These are phyloP conservation scores for Fusarium brachygibbosum DNA, from an alignment of 2,329 filamentous ascomycete genomes.

Conservation along the genomic window DNA sequence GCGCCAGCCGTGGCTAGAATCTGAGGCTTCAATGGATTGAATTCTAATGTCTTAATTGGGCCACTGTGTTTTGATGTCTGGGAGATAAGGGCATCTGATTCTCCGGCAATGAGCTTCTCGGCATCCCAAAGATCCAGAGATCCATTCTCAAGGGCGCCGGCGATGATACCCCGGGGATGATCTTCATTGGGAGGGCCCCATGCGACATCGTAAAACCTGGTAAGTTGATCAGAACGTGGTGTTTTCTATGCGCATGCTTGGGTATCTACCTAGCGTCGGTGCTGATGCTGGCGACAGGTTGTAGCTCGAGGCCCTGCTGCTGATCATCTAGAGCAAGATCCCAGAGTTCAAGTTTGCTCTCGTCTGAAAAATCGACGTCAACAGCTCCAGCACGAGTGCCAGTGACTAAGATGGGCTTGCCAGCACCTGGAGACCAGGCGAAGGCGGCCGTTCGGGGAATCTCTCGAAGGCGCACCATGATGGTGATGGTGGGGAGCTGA, in stretches of 20 bases:
- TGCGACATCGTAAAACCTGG: constrained; percentile 95
- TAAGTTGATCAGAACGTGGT: constrained; percentile 31
- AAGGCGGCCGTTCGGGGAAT: constrained; percentile 97
- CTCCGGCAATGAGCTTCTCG: constrained; percentile 71
- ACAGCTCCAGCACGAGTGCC: constrained; percentile 96
- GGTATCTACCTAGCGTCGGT: constrained; percentile 85
- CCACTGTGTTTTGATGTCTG: constrained; percentile 91
- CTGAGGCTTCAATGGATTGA: constrained; percentile 93
- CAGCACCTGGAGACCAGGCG: constrained; percentile 89
- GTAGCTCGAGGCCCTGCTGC: constrained; percentile 83
- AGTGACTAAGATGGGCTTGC: constrained; percentile 86
- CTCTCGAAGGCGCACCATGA: constrained; percentile 96
- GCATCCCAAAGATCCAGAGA: constrained; percentile 95
- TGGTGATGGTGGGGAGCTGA: constrained; percentile 52
- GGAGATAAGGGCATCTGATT: constrained; percentile 82
- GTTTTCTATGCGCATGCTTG: constrained; percentile 21
- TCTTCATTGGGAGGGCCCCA: constrained; percentile 88
- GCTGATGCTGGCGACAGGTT: constrained; percentile 84
- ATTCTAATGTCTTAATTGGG: constrained; percentile 93
- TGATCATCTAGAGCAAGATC: constrained; percentile 86
- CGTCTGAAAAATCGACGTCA: constrained; percentile 96
- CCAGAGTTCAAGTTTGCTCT: constrained; percentile 97
- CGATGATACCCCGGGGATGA: constrained; percentile 88
- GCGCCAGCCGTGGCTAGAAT: constrained; percentile 92
- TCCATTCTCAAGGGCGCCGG: constrained; percentile 94